Conservation (phyloP, 139 green algal species). For the Tetradesmus lagerheimii region DNA sequence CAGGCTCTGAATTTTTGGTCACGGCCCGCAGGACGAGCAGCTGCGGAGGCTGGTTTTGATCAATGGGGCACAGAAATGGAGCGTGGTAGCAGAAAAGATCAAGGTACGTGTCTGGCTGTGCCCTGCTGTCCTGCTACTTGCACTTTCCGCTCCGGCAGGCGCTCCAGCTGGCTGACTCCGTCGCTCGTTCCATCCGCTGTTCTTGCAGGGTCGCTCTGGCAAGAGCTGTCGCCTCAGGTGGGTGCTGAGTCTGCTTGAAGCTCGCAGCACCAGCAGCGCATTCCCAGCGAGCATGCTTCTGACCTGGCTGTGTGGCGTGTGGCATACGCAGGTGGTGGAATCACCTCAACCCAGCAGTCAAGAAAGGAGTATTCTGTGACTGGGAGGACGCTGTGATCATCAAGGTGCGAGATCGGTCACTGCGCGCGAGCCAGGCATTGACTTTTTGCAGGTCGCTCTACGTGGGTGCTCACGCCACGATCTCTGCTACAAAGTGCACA, state of each 20-base stretch:
- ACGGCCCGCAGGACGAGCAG: constrained; percentile 67
- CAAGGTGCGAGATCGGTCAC: constrained; percentile 49
- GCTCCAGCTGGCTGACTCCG: not conserved
- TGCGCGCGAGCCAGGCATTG: not conserved
- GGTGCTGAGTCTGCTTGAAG: not conserved
- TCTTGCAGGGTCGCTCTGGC: constrained; percentile 70
- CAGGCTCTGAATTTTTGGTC: not conserved
- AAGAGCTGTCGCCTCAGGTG: constrained; percentile 89
- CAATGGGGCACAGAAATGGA: constrained; percentile 82
- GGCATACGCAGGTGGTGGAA: constrained; percentile 79
- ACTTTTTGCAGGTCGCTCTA: not conserved
- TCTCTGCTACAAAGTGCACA: not conserved
- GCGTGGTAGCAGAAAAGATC: constrained; percentile 83
- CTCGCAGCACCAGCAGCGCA: not conserved
- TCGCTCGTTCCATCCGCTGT: not conserved
- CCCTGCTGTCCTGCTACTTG: not conserved
- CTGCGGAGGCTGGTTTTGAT: constrained; percentile 67
- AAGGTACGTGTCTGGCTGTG: constrained; percentile 35
- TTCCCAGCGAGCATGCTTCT: not conserved
- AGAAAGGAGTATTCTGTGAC: constrained; percentile 80
- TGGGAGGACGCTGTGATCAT: constrained; percentile 85
- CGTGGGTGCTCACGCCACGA: not conserved
- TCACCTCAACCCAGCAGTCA: constrained; percentile 86
- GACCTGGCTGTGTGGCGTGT: not conserved
- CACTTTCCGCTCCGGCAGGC: constrained; percentile 1